These are phyloP conservation scores for Amborella trichopoda DNA, from an alignment of 164 flowering plant species.

Conservation along the genomic window DNA sequence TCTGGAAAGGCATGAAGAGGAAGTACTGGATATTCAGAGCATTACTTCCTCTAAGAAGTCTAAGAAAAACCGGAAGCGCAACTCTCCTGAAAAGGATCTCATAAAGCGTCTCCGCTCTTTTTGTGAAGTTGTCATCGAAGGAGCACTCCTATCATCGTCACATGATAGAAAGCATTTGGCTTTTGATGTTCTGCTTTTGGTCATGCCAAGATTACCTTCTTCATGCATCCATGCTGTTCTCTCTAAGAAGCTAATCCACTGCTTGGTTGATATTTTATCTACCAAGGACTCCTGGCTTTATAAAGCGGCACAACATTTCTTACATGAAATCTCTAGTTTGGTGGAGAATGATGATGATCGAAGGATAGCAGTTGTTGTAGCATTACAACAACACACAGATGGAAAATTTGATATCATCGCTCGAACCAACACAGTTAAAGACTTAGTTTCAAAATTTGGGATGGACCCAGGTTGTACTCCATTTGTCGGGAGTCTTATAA, in stretches of 20 bases:
- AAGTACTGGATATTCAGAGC: conserved; percentile 19
- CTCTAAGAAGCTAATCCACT: conserved; percentile 74
- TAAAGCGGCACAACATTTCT: conserved; percentile 69
- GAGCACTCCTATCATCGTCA: conserved; percentile 73
- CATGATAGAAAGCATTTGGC: conserved; percentile 96
- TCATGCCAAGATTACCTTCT: conserved; percentile 66
- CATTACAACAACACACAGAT: conserved; percentile 73
- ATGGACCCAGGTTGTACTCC: conserved; percentile 70
- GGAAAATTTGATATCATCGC: conserved; percentile 81
- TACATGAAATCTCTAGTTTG: conserved; percentile 49
- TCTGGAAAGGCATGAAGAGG: conserved; percentile 33
- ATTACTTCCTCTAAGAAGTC: conserved; percentile 46
- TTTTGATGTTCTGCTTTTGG: conserved; percentile 65
- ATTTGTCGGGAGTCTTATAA: conserved; percentile 55
- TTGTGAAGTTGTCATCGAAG: conserved; percentile 68
- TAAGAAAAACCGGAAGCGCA: conserved; percentile 56
- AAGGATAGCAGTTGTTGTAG: conserved; percentile 62
- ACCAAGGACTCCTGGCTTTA: conserved; percentile 75
- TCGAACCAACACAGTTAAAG: conserved; percentile 55
- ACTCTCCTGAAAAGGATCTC: conserved; percentile 61
- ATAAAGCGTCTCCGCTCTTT: conserved; percentile 39
- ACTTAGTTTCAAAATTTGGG: conserved; percentile 49
- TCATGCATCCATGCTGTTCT: conserved; percentile 45
- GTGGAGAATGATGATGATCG: conserved; percentile 50
- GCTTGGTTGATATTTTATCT: conserved; percentile 81